Base-by-base conservation (phyloP, 2,329 filamentous ascomycete genomes). In the Parasarocladium wereldwijsianum region DNA sequence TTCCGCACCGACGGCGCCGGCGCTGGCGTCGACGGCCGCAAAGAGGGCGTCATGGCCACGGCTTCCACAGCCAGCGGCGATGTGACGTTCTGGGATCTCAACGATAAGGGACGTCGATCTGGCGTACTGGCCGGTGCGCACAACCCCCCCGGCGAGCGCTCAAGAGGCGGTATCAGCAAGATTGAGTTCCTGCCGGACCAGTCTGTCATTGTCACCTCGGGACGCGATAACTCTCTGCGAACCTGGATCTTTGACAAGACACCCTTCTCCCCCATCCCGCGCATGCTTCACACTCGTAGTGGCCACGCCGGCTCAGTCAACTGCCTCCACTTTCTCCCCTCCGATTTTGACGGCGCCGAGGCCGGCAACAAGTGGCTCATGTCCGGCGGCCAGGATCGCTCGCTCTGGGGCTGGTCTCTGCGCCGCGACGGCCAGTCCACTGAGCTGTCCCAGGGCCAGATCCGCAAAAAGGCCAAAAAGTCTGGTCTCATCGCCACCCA, bases 201-300 rank as follows among this genome's bases (percentile, higher is more conserved):
- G 49, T 80, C 84, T 5, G 78, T 96, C 3, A 69, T 98, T 24
- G 63, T 96, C 17, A 93, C 85, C 8, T 90, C 84, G 39, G 92
- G 90, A 4, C 65, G 81, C 27, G 90, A 98, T 51, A 98, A 98
- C 54, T 83, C 86, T 8, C 60, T 98, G 35, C 92, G 87, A 50
- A 86, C 85, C 5, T 94, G 87, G 87, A 90, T 96, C 36, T 93
- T 94, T 43, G 87, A 96, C 45, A 78, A 92, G 50, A 77, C 76
- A 0, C 86, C 87, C 0, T 93, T 93, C 49, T 90, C 82, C 0
- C 76, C 86, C 0, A 66, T 86, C 8, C 90, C 90, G 3, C 72
- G 87, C 12, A 78, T 84, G 16, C 60, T 98, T 17, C 90, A 98
- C 52, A 71, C 73, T 3, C 70, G 90, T 40, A 85, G 81, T 40